Base-by-base conservation (phyloP, 2,329 filamentous ascomycete species). In the Penicillium sp. region DNA sequence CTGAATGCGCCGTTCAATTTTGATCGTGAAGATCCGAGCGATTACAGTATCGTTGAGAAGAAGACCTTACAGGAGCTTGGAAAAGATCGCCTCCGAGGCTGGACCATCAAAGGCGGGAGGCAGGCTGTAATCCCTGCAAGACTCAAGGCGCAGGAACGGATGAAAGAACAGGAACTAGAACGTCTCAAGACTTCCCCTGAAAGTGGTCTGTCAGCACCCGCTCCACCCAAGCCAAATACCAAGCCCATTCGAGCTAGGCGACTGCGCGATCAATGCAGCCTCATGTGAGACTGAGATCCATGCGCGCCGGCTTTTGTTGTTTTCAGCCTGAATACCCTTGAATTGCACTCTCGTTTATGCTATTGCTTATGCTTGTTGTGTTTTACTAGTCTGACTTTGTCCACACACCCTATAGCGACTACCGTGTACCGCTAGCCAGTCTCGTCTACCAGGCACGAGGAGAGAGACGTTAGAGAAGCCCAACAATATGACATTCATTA, bases 1-100 rank as follows among this genome's bases (percentile, higher is more conserved):
- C 69, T 85, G 35, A 82, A 78, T 41, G 73, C 81, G 63, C 82
- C 83, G 0, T 85, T 85, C 69, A 68, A 75, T 14, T 82, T 84
- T 60, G 76, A 83, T 61, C 74, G 82, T 4, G 65, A 73, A 17
- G 77, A 83, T 62, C 75, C 75, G 5, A 68, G 63, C 25, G 50
- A 78, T 5, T 84, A 83, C 63, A 84, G 81, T 58, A 65, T 81
- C 5, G 82, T 85, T 3, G 83, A 85, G 70, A 68, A 68, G 61
- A 85, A 84, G 72, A 85, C 83, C 1, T 69, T 85, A 62, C 71
- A 67, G 37, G 79, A 78, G 25, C 61, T 85, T 15, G 81, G 81
- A 0, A 78, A 75, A 52, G 76, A 81, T 15, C 77, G 78, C 3
- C 61, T 84, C 34, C 62, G 67, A 11, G 81, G 77, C 3, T 85